Base-by-base conservation (phyloP, 768 basidiomycete genomes). In the Coprinopsis sp. region DNA sequence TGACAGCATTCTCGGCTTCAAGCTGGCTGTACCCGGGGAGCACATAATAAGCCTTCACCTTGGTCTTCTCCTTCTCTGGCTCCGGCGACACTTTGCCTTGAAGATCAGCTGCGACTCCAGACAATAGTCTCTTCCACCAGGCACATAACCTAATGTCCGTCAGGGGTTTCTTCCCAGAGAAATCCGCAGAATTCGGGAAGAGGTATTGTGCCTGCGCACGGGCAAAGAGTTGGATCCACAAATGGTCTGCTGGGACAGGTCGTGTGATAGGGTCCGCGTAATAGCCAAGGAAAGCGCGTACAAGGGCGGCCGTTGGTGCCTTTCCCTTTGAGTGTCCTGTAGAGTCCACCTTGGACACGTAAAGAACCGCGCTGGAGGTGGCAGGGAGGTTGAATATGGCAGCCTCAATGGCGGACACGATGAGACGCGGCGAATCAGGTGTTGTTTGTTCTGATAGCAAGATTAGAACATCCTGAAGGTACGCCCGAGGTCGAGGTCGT, bases 311-410 rank as follows among this genome's bases (percentile, higher is more conserved):
- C 2, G 92, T 91, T 3, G 88, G 87, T 31, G 84, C 78, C 0
- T 83, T 86, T 3, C 63, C 51, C 22, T 57, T 61, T 7, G 72
- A 76, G 61, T 93, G 83, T 0, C 94, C 94, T 1, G 94, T 91
- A 10, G 92, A 82, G 63, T 99, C 96, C 44, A 96, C 83, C 67
- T 99, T 99, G 39, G 90, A 89, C 42, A 99, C 73, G 63, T 98
- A 96, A 25, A 98, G 64, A 27, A 97, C 76, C 3, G 81, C 81
- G 46, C 78, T 77, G 2, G 73, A 71, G 1, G 88, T 84, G 3
- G 77, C 53, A 2, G 90, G 86, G 40, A 94, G 59, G 38, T 78
- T 76, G 72, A 91, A 94, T 22, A 93, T 63, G 30, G 65, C 74
- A 0, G 81, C 87, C 61, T 94, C 90, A 49, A 96, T 74, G n/a